These are phyloP conservation scores for Cladophialophora exuberans DNA, from an alignment of 2,329 filamentous ascomycete genomes.

Conservation along the genomic window DNA sequence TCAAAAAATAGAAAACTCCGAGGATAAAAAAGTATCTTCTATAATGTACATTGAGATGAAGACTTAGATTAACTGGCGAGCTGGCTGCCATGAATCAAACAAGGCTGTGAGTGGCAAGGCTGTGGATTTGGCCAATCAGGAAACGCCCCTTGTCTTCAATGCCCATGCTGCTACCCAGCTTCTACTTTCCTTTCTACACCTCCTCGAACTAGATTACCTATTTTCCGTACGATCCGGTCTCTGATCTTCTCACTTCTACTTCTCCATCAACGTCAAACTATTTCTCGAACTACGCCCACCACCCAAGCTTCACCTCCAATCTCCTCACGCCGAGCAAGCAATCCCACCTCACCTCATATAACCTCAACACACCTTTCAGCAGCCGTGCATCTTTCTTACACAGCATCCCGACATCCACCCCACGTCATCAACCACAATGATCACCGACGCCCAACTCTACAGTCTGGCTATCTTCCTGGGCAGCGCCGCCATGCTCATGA, in stretches of 20 bases:
- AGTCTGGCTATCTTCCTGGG: conserved; percentile 90
- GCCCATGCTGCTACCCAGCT: neutral
- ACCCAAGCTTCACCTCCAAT: neutral
- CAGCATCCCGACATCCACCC: neutral
- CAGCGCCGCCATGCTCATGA: conserved; percentile 84
- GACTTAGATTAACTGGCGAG: too few species aligned
- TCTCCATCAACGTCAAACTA: neutral
- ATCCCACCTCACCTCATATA: neutral
- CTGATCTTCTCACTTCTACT: too few species aligned
- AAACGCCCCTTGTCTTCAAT: conserved; percentile 18
- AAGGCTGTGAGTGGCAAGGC: neutral
- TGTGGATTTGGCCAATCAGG: conserved; percentile 15
- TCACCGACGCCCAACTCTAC: conserved; percentile 91
- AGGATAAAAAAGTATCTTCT: too few species aligned
- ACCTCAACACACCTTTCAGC: neutral
- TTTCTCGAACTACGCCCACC: neutral
- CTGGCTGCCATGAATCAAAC: too few species aligned
- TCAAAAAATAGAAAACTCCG: neutral
- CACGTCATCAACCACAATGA: conserved; percentile 76
- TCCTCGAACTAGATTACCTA: neutral
- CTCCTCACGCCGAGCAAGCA: neutral
- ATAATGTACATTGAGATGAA: too few species aligned
- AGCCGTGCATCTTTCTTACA: neutral
- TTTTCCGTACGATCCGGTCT: neutral
- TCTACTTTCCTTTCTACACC: neutral